A percentile compares a stretch with the other conserved stretches of the same genome.
These are phyloP conservation scores for Pseudogymnoascus sp. DNA, from an alignment of 2,329 filamentous ascomycete species.

Conservation along the genomic window DNA sequence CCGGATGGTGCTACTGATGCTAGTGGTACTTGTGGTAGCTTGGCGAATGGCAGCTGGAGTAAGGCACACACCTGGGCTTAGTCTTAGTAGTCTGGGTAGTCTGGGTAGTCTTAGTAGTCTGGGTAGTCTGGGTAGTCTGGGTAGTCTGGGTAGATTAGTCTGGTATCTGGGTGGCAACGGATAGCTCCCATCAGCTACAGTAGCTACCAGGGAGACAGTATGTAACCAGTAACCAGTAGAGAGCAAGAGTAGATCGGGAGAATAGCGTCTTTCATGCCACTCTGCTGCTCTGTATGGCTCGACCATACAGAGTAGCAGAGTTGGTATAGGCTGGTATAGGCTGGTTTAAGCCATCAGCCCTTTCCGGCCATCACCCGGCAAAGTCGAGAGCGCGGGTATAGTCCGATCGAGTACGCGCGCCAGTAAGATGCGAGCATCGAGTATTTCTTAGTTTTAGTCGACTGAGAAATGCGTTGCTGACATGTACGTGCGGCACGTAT, in stretches of 20 bases:
- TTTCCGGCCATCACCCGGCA: background rate
- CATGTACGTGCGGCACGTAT: background rate
- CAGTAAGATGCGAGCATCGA: background rate
- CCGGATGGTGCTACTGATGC: background rate
- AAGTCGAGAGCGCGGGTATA: background rate
- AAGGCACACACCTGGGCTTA: background rate
- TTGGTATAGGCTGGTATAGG: background rate
- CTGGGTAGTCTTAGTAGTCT: no score
- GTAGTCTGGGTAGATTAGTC: no score
- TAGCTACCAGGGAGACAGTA: no score
- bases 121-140: no score
- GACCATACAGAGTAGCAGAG: background rate
- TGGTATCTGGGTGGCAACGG: no score
- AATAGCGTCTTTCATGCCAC: background rate
- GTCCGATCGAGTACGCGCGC: background rate
- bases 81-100: background rate
- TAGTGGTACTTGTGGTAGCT: background rate
- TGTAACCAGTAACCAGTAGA: background rate
- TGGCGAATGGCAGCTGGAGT: background rate
- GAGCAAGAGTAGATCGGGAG: background rate
- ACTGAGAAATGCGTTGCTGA: background rate
- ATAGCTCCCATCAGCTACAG: background rate
- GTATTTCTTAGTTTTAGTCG: background rate
- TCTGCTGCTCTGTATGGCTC: background rate
- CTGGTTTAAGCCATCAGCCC: background rate